A percentile compares a stretch with the other conserved stretches of the same genome.
These are phyloP conservation scores for Fraxinus albicans DNA, from an alignment of 305 asterid genomes.

Conservation along the genomic window DNA sequence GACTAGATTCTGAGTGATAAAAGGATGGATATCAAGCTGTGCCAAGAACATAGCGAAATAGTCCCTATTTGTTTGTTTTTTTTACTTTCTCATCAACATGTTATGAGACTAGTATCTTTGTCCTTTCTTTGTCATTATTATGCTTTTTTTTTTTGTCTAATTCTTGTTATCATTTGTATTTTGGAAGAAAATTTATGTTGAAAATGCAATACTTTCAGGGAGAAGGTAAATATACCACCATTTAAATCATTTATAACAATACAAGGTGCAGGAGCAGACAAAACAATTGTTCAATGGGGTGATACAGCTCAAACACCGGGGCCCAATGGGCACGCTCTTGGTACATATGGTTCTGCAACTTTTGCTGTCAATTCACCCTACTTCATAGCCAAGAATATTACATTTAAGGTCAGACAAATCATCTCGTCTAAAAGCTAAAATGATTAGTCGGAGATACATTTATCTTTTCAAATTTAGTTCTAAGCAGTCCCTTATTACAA, in stretches of 20 bases:
- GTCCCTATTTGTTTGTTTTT: neutral
- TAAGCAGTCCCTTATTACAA: neutral
- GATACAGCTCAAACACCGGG: constrained; percentile 81
- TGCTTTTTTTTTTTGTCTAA: neutral
- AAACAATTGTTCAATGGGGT: constrained; percentile 78
- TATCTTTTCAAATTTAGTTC: neutral
- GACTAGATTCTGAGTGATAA: neutral
- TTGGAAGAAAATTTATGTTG: neutral
- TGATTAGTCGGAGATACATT: neutral
- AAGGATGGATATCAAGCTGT: no score
- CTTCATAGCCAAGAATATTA: constrained; percentile 76
- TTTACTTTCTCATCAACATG: neutral
- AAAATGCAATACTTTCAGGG: constrained; percentile 42
- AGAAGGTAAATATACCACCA: constrained; percentile 70
- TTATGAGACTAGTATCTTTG: neutral
- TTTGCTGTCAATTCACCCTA: constrained; percentile 85
- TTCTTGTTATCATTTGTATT: neutral
- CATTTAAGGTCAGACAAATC: constrained; percentile 56
- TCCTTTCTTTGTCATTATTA: constrained; percentile 2
- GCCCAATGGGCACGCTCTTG: constrained; percentile 65
- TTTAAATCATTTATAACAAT: constrained; percentile 65
- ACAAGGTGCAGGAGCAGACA: constrained; percentile 79
- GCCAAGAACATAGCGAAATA: neutral
- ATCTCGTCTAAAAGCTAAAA: neutral
- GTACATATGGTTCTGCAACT: constrained; percentile 87